Base-by-base conservation (phyloP, 176 grass and related monocot species). In the Hordeum marinum region DNA sequence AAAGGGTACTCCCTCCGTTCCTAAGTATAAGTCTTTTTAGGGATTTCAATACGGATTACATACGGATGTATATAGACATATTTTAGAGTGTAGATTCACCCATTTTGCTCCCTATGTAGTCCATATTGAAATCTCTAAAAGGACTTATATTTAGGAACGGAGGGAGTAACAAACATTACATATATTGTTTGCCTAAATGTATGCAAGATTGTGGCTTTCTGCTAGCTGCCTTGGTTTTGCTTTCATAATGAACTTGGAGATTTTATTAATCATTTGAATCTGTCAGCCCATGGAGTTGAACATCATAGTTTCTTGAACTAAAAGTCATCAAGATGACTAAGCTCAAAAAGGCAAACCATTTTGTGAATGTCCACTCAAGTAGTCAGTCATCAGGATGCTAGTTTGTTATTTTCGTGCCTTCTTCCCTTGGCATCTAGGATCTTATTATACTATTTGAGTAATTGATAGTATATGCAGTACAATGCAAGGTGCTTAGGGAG, bases 81-180 rank as follows among this genome's bases (percentile, higher is more conserved):
- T 29, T 29, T 29, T 29, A 29, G 29, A 29, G 29, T 29, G 29
- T 29, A 29, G 29, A 29, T 29, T 29, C 29, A 29, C 29, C 29
- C 29, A 29, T 29, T 29, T 29, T 29, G 29, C 29, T 29, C 29
- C 29, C 1, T 29, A 29, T 29, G 29, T 29, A 29, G 29, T 29
- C 29, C 29, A 29, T 29, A 29, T 29, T 29, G 29, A 29, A 29
- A 29, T 29, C 29, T 29, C 29, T 29, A 29, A 29, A 29, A 29
- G 29, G 29, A 29, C 29, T 29, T 29, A 29, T 29, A 29, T 29
- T 29, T 29, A 29, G 29, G 29, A 29, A 29, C 29, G 29, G 29
- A 29, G 29, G 29, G 29, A 29, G 29, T 90, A 90, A 83, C 52
- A 25, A 78, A 11, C 72, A 86, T 50, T 63, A 57, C 55, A 3